These are phyloP conservation scores for Candida gorgasii DNA, from an alignment of 805 yeast species.

Conservation along the genomic window DNA sequence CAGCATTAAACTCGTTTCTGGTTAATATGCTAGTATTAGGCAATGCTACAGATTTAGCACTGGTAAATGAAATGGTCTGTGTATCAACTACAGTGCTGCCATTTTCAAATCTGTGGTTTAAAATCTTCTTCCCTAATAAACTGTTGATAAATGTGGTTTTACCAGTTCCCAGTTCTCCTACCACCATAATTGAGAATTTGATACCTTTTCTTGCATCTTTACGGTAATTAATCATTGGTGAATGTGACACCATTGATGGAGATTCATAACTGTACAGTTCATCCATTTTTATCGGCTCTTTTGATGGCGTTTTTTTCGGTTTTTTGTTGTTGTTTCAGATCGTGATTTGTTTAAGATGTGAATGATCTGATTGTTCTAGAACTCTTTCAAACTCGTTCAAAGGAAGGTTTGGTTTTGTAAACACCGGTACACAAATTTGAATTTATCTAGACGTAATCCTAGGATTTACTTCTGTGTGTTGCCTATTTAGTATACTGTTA, in stretches of 20 bases:
- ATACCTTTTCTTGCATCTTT: constrained; percentile 74
- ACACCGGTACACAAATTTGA: too few species aligned
- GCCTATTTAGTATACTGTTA: too few species aligned
- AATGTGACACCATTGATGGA: constrained; percentile 27
- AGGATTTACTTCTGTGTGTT: neutral
- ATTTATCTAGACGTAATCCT: too few species aligned
- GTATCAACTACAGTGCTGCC: constrained; percentile 30
- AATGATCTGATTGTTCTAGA: too few species aligned
- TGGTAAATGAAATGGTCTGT: constrained; percentile 57
- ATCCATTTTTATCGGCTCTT: constrained; percentile 18
- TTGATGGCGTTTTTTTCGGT: neutral
- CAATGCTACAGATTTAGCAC: constrained; percentile 55
- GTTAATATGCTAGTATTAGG: constrained; percentile 58
- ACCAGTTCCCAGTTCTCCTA: constrained; percentile 76
- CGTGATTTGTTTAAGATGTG: too few species aligned
- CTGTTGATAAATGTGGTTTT: constrained; percentile 75
- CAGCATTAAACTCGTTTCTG: constrained; percentile 59
- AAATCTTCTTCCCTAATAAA: constrained; percentile 58
- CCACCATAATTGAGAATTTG: constrained; percentile 70
- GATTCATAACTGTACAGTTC: constrained; percentile 26
- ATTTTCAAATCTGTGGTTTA: constrained; percentile 58
- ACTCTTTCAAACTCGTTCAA: too few species aligned
- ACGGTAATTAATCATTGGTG: constrained; percentile 52
- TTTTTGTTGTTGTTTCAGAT: neutral
- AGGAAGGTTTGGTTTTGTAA: too few species aligned